A percentile compares a stretch with the other conserved stretches of the same genome.
phyloP scores from a whole-genome alignment of 768 basidiomycete genomes.

The Hortiboletus flavorubellus region DNA sequence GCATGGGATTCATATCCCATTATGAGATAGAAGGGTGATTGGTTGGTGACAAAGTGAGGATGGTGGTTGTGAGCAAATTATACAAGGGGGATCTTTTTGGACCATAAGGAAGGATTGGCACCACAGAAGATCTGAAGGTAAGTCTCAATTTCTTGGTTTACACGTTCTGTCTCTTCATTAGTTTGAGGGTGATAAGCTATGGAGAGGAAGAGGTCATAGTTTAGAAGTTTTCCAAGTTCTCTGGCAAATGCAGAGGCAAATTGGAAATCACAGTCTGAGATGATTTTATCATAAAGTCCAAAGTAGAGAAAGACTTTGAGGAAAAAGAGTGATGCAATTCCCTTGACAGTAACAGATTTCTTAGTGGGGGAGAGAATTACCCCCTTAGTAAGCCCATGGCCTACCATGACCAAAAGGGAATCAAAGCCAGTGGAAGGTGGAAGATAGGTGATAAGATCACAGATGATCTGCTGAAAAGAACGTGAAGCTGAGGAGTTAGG shows the following conservation, averaged over 20 bases:
- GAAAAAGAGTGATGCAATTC: background rate
- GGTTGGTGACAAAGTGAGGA: no score
- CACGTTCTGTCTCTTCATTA: background rate
- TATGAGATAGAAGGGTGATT: background rate
- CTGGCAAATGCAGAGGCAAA: background rate
- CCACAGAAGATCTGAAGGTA: no score
- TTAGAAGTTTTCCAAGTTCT: no score
- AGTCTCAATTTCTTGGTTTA: background rate
- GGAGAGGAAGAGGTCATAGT: background rate
- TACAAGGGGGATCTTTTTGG: no score
- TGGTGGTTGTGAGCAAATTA: no score
- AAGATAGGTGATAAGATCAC: constrained; percentile 13
- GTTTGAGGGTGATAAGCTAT: background rate
- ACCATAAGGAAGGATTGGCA: no score
- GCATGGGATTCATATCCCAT: background rate
- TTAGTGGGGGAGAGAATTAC: constrained; percentile 23
- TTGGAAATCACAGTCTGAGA: background rate
- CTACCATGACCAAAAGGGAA: no score
- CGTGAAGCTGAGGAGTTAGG: no score
- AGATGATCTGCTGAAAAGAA: background rate
- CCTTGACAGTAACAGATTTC: constrained; percentile 13
- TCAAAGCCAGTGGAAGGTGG: no score
- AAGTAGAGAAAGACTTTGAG: background rate
- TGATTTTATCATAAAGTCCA: background rate
- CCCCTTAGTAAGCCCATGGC: no score